Conservation (phyloP, 2,329 filamentous ascomycete species). For the Arthrobotrys musiformis region DNA sequence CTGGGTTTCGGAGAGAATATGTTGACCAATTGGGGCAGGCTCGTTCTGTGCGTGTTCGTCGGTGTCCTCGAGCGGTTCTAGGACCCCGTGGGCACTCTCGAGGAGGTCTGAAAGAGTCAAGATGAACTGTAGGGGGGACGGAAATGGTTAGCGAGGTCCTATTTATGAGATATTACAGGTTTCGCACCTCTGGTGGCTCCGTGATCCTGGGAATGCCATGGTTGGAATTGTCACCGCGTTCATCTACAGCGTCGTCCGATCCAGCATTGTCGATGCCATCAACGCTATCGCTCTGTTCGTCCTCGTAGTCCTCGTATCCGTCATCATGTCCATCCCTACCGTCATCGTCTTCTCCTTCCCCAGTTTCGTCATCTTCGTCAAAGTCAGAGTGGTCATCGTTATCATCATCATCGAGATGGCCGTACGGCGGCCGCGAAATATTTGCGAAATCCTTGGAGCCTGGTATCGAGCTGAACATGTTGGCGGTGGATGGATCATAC, state of each 20-base stretch:
- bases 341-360: neutral
- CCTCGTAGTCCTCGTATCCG: constrained; percentile 12
- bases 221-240: neutral
- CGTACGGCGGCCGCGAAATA: constrained; percentile 30
- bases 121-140: constrained; percentile 28
- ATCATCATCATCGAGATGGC: constrained; percentile 20
- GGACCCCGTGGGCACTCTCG: constrained; percentile 21
- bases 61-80: constrained; percentile 40
- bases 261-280: constrained; percentile 3
- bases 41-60: constrained; percentile 30
- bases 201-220: constrained; percentile 34
- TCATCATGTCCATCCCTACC: neutral
- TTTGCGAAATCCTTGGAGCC: constrained; percentile 17
- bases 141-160: neutral
- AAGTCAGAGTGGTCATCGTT: constrained; percentile 25
- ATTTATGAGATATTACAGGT: neutral
- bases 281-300: constrained; percentile 21
- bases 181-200: constrained; percentile 34
- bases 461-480: constrained; percentile 50
- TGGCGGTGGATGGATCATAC: neutral
- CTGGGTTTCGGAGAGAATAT: constrained; percentile 47
- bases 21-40: constrained; percentile 31
- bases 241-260: constrained; percentile 16
- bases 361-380: constrained; percentile 34
- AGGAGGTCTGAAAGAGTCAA: constrained; percentile 45